Percentiles rank a stretch among this genome's conserved stretches.
Conservation (phyloP, 202 grass and related monocot species). For the Brachypodium distachyon region DNA sequence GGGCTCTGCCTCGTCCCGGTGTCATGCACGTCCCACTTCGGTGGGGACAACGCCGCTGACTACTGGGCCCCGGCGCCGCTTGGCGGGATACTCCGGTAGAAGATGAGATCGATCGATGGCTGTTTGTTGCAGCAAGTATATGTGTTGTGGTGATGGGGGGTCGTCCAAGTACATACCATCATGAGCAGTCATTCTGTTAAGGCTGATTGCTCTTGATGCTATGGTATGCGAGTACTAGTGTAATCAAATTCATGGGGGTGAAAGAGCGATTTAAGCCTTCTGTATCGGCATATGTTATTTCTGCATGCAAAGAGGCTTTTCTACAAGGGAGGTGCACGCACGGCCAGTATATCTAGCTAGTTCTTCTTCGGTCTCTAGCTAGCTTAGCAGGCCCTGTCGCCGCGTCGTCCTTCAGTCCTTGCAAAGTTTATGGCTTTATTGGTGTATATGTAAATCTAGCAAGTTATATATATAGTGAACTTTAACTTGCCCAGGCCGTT, state of each 20-base stretch:
- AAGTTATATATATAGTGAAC: conserved; percentile 17
- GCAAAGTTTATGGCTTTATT: conserved; percentile 31
- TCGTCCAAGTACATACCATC: conserved; percentile 84
- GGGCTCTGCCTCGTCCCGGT: conserved; percentile 91
- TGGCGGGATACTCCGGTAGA: conserved; percentile 43
- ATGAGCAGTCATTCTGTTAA: conserved; percentile 98
- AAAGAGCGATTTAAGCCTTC: conserved; percentile 31
- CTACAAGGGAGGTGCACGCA: conserved; percentile 6
- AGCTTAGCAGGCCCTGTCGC: no score
- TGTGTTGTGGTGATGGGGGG: conserved; percentile 3
- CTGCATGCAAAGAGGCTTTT: conserved; percentile 24
- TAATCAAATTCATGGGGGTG: conserved; percentile 33
- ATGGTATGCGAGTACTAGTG: conserved; percentile 42
- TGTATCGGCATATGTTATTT: conserved; percentile 32
- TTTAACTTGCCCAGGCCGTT: conserved; percentile 2
- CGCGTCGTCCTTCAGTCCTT: neutral
- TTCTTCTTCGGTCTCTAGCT: conserved; percentile 33
- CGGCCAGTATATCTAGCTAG: neutral
- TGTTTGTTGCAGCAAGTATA: conserved; percentile 14
- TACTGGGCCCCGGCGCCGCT: conserved; percentile 67
- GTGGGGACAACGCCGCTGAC: conserved; percentile 61
- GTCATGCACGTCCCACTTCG: conserved; percentile 78
- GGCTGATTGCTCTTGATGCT: conserved; percentile 97
- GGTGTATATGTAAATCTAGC: conserved; percentile 38
- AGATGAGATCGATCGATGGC: neutral